phyloP scores from a whole-genome alignment of 2,329 filamentous ascomycete species.

The Paramyrothecium roridum region DNA sequence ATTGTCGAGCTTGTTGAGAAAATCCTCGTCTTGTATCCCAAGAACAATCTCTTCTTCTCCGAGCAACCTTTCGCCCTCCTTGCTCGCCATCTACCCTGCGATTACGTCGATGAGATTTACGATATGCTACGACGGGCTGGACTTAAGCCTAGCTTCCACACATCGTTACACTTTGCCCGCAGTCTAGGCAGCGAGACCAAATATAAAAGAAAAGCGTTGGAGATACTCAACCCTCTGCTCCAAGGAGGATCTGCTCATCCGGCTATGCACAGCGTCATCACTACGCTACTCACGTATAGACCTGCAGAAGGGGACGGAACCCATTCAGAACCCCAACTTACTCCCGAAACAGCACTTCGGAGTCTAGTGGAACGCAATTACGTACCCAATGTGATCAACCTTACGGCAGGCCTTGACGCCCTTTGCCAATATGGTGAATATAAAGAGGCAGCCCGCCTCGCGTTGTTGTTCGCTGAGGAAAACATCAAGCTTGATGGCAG shows the following conservation, averaged over 20 bases:
- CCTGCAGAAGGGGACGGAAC: slow-evolving; percentile 12
- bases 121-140: slow-evolving; percentile 34
- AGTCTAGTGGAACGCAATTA: slow-evolving; percentile 58
- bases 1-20: slow-evolving; percentile 23
- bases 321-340: slow-evolving; percentile 14
- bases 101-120: slow-evolving; percentile 21
- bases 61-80: slow-evolving; percentile 32
- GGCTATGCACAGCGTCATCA: slow-evolving; percentile 54
- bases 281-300: slow-evolving; percentile 49
- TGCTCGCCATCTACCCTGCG: slow-evolving; percentile 21
- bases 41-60: slow-evolving; percentile 30
- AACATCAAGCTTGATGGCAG: slow-evolving; percentile 61
- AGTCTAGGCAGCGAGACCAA: slow-evolving; percentile 35
- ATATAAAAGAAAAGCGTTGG: slow-evolving; percentile 40
- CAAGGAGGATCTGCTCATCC: slow-evolving; percentile 22
- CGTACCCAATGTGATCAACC: slow-evolving; percentile 57
- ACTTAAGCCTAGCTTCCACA: slow-evolving; percentile 19
- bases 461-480: slow-evolving; percentile 27
- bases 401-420: slow-evolving; percentile 69
- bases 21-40: slow-evolving; percentile 21
- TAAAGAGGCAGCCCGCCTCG: slow-evolving; percentile 30
- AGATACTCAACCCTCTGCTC: slow-evolving; percentile 35
- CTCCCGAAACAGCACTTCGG: slow-evolving; percentile 25
- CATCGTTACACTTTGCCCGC: slow-evolving; percentile 39
- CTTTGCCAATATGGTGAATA: slow-evolving; percentile 52